These are phyloP conservation scores for Apiotrichum sp. DNA, from an alignment of 1,284 basidiomycete species.

Conservation along the genomic window DNA sequence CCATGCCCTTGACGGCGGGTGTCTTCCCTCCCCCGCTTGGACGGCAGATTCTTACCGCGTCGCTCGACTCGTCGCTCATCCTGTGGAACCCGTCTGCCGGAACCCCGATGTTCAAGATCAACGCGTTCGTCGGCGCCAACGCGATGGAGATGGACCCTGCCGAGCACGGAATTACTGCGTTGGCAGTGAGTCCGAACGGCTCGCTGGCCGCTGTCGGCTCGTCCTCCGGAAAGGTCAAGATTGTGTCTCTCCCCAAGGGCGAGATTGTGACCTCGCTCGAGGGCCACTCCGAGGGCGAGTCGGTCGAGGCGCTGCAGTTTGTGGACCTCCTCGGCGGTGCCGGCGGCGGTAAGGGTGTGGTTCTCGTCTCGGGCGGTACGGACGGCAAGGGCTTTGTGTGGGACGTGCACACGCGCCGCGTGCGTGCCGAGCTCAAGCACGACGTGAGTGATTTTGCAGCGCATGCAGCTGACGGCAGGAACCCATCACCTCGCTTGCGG, in stretches of 20 bases:
- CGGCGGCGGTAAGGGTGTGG: slow-evolving; percentile 57
- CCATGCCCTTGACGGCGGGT: slow-evolving; percentile 75
- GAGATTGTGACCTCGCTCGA: slow-evolving; percentile 72
- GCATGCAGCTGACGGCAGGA: slow-evolving; percentile 53
- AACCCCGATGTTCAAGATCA: slow-evolving; percentile 60
- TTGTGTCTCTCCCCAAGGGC: slow-evolving; percentile 80
- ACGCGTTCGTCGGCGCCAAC: slow-evolving; percentile 52
- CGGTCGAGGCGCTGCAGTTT: slow-evolving; percentile 82
- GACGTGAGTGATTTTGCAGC: slow-evolving; percentile 52
- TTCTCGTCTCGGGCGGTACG: slow-evolving; percentile 75
- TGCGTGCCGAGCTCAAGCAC: slow-evolving; percentile 73
- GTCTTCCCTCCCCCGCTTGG: slow-evolving; percentile 66
- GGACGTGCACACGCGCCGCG: slow-evolving; percentile 79
- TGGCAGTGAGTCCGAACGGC: slow-evolving; percentile 76
- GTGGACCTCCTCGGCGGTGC: slow-evolving; percentile 63
- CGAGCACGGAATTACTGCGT: slow-evolving; percentile 72
- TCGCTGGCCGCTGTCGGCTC: slow-evolving; percentile 85
- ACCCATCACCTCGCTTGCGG: slow-evolving; percentile 72
- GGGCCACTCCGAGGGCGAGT: slow-evolving; percentile 82
- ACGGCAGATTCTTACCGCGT: slow-evolving; percentile 81
- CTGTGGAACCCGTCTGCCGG: slow-evolving; percentile 78
- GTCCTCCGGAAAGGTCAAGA: slow-evolving; percentile 70
- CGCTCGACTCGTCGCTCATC: slow-evolving; percentile 74
- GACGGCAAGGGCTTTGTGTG: slow-evolving; percentile 92
- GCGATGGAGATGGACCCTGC: slow-evolving; percentile 49